Evolutionary conservation across 192 early-diverging fungal species (phyloP), one percentile per base, ranked within the genome.

Genomic region (Coemansia sp.): DNA sequence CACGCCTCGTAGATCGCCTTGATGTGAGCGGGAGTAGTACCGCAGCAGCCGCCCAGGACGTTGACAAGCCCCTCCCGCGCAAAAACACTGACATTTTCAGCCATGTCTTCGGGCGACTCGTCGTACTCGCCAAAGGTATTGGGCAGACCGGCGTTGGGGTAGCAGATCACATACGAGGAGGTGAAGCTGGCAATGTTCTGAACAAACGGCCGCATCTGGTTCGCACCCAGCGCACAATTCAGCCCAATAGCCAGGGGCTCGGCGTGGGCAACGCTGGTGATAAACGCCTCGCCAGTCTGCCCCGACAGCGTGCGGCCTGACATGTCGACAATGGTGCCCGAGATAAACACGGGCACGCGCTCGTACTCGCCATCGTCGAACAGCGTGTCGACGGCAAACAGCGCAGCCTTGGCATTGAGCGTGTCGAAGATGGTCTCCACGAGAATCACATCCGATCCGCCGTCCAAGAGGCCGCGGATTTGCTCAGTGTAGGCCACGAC

Each of bases 381-480:
- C 37, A 92, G 82, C 7, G 86, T 67, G 77, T 96, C 94, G 68
- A 96, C 90, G 13, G 96, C 96, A 84, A 87, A 98, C 35, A 96
- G 71, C 2, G 94, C 96, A 3, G 96, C 96, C 80, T 98, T 98
- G 58, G 94, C 92, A 64, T 98, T 98, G n/a, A 95, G 80, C 20
- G 96, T 98, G 77, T 98, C 96, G 67, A 98, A 98, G 73, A 98
- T 93, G 34, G 96, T 98, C 73, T 98, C 96, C 0, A 98, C 93
- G 70, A 98, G 84, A 13, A 98, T 77, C 60, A 95, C 88, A 67
- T 98, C 96, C 4, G 93, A 77, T 6, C 96, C 96, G 68, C 96
- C 96, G 69, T 98, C 96, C 62, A 98, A 84, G 34, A 98, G 84
- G 72, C 94, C 96, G 58, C 89, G 88, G 36, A 86, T 85, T 76